Evolutionary conservation across 2,329 filamentous ascomycete species (phyloP), one percentile per base, ranked within the genome.

Genomic region (Monilinia polystroma): DNA sequence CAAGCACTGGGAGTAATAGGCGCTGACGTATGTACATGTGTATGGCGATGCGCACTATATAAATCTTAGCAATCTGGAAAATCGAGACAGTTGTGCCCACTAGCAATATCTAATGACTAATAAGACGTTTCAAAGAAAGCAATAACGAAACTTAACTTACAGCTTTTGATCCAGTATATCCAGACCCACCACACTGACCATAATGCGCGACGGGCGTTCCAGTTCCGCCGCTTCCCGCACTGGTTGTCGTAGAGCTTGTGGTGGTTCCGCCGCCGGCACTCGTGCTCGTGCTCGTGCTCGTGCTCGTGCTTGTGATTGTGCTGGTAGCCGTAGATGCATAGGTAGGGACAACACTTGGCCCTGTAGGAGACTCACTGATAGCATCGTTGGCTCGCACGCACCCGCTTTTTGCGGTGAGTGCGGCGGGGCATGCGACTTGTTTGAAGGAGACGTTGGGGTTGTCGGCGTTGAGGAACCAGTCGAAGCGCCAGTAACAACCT

Each of bases 401-500:
- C 18, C 79, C 78, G 8, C 78, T 78, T 67, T 78, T 79, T 32
- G 75, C 78, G 3, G 79, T 79, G 60, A 84, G 69, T 14, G 75
- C 79, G 32, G 78, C 73, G 1, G 81, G 82, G 71, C 82, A 84
- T 57, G 76, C 72, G 35, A 84, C 80, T 69, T 81, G 77, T 70
- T 78, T 74, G 73, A 80, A 84, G 38, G 71, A 75, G 52, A 84
- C 76, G 20, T 60, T 72, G 5, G 81, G 81, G 70, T 83, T 83
- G 69, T 83, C 80, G 54, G 80, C 78, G 68, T 78, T 78, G 60
- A 78, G 70, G 73, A 84, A 83, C 81, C 81, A 85, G 71, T 82
- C 81, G 69, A 83, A 84, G 60, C 82, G 81, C 80, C 81, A 85
- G 70, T 79, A 75, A 73, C 82, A 84, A 18, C 82, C 82, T 14